Percentiles rank a stretch among this genome's conserved stretches.
phyloP scores from a whole-genome alignment of 805 yeast genomes.

The Hanseniaspora occidentalis region DNA sequence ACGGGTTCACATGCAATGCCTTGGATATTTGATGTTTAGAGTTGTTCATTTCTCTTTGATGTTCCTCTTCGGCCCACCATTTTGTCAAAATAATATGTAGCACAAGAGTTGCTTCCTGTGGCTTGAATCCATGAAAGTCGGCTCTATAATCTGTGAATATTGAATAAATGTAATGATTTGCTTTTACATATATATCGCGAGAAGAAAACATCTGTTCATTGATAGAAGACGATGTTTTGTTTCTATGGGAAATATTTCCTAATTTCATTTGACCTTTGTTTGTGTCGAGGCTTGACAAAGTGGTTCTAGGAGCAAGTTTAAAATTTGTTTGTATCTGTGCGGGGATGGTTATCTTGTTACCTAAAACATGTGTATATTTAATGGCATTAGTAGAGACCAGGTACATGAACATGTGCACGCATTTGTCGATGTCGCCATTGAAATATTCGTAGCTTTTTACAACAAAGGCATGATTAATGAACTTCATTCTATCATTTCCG shows the following conservation, averaged over 20 bases:
- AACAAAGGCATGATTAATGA: constrained; percentile 30
- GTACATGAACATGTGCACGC: neutral
- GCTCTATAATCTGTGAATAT: constrained; percentile 18
- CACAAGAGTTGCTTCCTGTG: constrained; percentile 33
- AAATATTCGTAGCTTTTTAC: constrained; percentile 29
- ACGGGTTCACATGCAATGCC: constrained; percentile 26
- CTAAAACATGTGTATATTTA: neutral
- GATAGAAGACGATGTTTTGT: neutral
- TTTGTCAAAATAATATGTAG: constrained; percentile 25
- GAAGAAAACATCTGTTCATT: constrained; percentile 1
- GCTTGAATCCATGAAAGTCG: constrained; percentile 48
- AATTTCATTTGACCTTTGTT: neutral
- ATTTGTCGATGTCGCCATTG: constrained; percentile 28
- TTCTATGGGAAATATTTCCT: neutral
- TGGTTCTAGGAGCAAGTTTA: neutral
- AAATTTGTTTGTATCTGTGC: neutral
- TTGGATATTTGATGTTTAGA: neutral
- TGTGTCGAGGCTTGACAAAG: neutral
- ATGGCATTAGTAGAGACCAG: neutral
- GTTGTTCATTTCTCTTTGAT: constrained; percentile 25
- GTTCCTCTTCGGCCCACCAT: constrained; percentile 57
- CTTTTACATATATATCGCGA: constrained; percentile 9
- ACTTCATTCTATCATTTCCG: constrained; percentile 24
- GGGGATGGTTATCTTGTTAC: neutral
- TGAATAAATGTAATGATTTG: constrained; percentile 9